phyloP scores from a whole-genome alignment of 768 basidiomycete species.

The Tricholomella constricta region DNA sequence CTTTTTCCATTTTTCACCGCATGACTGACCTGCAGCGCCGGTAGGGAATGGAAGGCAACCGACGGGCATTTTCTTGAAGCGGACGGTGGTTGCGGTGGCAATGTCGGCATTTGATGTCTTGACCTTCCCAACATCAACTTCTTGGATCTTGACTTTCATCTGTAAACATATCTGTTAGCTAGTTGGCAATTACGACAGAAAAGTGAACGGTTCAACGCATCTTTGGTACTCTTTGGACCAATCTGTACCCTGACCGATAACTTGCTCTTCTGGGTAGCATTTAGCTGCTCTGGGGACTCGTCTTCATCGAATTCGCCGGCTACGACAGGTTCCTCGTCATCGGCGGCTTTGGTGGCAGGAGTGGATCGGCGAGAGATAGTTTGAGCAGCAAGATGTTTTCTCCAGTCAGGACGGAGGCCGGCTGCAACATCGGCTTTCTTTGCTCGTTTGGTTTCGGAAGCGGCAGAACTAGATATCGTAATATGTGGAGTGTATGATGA shows the following conservation, averaged over 20 bases:
- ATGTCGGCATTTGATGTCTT: background rate
- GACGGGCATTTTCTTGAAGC: background rate
- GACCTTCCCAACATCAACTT: background rate
- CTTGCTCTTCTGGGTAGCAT: background rate
- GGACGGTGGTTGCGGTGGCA: no score
- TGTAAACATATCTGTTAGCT: background rate
- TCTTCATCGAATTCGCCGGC: background rate
- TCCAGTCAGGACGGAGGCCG: background rate
- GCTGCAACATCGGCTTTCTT: no score
- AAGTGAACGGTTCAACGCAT: no score
- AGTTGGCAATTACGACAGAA: background rate
- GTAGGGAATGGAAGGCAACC: background rate
- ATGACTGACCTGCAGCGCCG: background rate
- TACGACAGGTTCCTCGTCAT: background rate
- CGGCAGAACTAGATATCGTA: no score
- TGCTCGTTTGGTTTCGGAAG: no score
- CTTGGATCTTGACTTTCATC: background rate
- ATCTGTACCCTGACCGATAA: background rate
- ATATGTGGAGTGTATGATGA: no score
- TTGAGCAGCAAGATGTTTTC: background rate
- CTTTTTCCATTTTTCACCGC: background rate
- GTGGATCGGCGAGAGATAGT: background rate
- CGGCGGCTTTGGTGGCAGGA: background rate
- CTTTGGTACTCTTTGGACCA: background rate
- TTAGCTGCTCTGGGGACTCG: background rate